Evolutionary conservation across 2,329 filamentous ascomycete species (phyloP).

Genomic region (Podosphaera xanthii): DNA sequence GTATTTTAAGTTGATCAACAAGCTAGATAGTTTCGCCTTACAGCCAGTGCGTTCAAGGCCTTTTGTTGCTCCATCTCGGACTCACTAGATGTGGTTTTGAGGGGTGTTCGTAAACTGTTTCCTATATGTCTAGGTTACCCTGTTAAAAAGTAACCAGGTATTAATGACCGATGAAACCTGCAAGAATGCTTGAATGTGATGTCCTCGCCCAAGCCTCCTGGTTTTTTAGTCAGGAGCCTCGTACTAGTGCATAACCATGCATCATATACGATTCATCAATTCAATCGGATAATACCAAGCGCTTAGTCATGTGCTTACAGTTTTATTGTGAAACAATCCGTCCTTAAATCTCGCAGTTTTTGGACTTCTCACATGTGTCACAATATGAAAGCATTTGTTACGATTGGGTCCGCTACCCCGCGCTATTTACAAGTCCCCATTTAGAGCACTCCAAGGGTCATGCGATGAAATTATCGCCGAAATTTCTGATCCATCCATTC

Average conservation of each 20-base stretch:
- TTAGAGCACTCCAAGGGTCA: too few relatives aligned
- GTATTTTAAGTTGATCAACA: neutral
- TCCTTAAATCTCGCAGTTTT: too few relatives aligned
- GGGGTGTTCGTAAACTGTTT: neutral
- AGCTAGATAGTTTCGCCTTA: slow-evolving; percentile 15
- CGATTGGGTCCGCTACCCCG: too few relatives aligned
- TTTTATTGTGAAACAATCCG: neutral
- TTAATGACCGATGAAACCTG: neutral
- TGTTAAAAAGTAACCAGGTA: neutral
- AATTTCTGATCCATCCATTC: too few relatives aligned
- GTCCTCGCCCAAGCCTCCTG: too few relatives aligned
- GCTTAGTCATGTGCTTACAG: neutral
- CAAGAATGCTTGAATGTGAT: neutral
- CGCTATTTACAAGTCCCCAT: too few relatives aligned
- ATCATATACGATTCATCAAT: neutral
- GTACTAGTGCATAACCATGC: neutral
- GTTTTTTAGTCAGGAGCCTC: neutral
- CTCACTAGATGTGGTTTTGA: neutral
- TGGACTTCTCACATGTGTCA: too few relatives aligned
- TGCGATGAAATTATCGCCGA: too few relatives aligned
- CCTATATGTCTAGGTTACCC: neutral
- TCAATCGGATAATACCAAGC: neutral
- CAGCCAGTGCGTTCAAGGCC: slow-evolving; percentile 40
- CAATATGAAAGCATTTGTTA: too few relatives aligned
- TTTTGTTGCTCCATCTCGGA: slow-evolving; percentile 48